Percentiles rank a stretch among this genome's conserved stretches.
Evolutionary conservation across 2,329 filamentous ascomycete species (phyloP).

Genomic region (Colletotrichum sp.): DNA sequence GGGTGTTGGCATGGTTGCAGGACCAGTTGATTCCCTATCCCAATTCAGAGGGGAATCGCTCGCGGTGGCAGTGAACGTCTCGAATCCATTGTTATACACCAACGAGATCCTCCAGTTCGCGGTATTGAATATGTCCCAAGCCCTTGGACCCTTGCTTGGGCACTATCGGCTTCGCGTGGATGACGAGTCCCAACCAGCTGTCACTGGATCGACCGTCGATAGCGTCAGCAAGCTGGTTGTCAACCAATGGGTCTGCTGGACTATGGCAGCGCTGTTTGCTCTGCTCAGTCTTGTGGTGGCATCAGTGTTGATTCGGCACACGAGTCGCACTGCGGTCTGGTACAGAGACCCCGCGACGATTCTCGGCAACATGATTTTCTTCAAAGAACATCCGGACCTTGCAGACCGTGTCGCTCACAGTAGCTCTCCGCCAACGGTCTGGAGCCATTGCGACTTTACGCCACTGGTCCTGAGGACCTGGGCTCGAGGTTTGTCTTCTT

Average conservation of each 20-base stretch:
- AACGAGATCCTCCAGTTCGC: not conserved
- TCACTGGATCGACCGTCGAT: not conserved
- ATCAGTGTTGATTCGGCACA: not conserved
- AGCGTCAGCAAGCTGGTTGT: not conserved
- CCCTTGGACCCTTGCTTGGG: not conserved
- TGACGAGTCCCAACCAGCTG: not conserved
- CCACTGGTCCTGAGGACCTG: not conserved
- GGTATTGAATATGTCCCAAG: not conserved
- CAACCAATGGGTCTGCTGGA: not conserved
- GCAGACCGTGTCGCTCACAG: accelerated
- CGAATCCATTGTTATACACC: not conserved
- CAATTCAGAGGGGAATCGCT: not conserved
- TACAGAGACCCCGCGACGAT: not conserved
- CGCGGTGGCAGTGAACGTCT: not conserved
- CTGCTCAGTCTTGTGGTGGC: not conserved
- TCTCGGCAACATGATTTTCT: not conserved
- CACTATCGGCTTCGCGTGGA: not conserved
- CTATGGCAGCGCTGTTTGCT: not conserved
- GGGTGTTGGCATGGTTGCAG: not conserved
- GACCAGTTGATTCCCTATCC: not conserved
- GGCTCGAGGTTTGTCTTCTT: not conserved
- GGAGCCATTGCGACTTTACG: not conserved
- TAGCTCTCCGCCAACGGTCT: accelerated
- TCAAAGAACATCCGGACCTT: not conserved
- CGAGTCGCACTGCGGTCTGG: not conserved